phyloP scores from a whole-genome alignment of 306 rosid genomes.

The Dalbergia oliveri region DNA sequence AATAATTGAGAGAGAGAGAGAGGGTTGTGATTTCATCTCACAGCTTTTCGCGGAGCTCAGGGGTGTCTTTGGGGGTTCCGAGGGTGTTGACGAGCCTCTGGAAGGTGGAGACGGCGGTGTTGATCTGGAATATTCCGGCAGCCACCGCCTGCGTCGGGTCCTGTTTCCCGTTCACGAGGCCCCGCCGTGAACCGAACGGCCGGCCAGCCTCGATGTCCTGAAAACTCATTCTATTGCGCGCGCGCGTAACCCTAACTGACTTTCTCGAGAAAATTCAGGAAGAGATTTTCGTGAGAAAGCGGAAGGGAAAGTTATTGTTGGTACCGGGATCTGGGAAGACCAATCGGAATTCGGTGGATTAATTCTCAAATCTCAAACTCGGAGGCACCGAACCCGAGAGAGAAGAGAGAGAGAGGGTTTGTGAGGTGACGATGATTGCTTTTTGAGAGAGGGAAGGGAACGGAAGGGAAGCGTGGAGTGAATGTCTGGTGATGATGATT shows the following conservation, averaged over 20 bases:
- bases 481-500: constrained; percentile 1
- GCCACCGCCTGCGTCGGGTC: constrained; percentile 96
- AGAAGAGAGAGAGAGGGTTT: constrained; percentile 3
- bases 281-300: constrained; percentile 42
- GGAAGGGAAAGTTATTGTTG: neutral
- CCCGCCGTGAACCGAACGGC: constrained; percentile 66
- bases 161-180: constrained; percentile 70
- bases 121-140: constrained; percentile 97
- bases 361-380: neutral
- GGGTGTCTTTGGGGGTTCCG: constrained; percentile 98
- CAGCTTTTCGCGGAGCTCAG: constrained; percentile 95
- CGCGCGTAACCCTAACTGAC: constrained; percentile 47
- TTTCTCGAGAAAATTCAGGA: constrained; percentile 45
- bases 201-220: constrained; percentile 89
- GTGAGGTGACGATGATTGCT: neutral
- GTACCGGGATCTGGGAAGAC: constrained; percentile 41
- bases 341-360: constrained; percentile 34
- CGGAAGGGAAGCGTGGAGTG: neutral
- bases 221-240: constrained; percentile 72
- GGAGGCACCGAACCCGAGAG: constrained; percentile 45
- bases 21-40: constrained; percentile 62
- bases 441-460: constrained; percentile 12
- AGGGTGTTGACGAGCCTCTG: constrained; percentile 96
- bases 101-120: constrained; percentile 92
- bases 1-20: neutral